Conservation (phyloP, 2,329 filamentous ascomycete genomes). For the Tolypocladium sp. region DNA sequence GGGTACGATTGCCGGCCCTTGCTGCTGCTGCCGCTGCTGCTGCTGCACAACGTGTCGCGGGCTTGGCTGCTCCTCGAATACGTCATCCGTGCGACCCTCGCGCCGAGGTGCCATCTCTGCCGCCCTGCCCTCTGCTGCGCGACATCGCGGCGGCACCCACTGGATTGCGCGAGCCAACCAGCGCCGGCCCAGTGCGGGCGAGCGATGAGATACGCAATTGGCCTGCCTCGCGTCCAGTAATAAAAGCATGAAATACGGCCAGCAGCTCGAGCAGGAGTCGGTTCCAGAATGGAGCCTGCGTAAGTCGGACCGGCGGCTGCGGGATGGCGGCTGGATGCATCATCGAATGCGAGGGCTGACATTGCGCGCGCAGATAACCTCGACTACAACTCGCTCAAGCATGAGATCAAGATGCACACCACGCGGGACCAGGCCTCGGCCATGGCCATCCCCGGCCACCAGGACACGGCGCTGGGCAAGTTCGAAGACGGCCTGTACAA, state of each 20-base stretch:
- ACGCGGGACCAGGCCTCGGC: constrained; percentile 60
- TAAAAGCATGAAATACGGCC: constrained; percentile 29
- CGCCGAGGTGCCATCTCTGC: neutral
- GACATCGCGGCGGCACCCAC: neutral
- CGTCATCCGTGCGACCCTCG: neutral
- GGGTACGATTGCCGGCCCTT: neutral
- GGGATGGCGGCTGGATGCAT: neutral
- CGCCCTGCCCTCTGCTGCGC: neutral
- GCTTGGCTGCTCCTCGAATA: neutral
- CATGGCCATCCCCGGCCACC: constrained; percentile 65
- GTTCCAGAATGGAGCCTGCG: constrained; percentile 76
- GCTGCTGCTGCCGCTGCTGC: neutral
- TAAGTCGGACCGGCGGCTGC: constrained; percentile 27
- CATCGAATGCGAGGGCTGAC: neutral
- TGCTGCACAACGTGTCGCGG: neutral
- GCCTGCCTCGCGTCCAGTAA: neutral
- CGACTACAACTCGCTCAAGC: constrained; percentile 81
- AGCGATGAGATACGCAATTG: neutral
- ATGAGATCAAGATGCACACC: constrained; percentile 74
- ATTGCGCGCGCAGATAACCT: constrained; percentile 55
- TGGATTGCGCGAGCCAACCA: neutral
- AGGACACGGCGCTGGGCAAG: constrained; percentile 44
- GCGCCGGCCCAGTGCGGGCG: neutral
- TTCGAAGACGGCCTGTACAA: constrained; percentile 66
- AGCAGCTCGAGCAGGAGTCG: constrained; percentile 61